Evolutionary conservation across 139 green algal genomes (phyloP), one percentile per base, ranked within the genome.

Genomic region (Spirogloea muscicola): DNA sequence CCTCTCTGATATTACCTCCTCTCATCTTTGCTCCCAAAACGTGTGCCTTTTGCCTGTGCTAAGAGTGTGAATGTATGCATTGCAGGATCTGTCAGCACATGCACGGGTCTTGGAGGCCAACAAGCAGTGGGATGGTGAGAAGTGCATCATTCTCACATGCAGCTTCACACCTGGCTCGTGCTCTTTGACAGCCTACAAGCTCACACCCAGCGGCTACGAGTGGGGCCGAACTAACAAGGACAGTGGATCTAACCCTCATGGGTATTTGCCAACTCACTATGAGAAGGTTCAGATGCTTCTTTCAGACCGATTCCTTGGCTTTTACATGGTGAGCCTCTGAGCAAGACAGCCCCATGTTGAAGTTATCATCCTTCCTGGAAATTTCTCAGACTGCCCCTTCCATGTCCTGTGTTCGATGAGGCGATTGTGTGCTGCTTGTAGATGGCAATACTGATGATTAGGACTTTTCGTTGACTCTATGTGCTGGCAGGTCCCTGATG

Each of bases 221-320:
- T 89, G 85, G 85, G 81, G 85, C 4, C 51, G 81, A n/a, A 29
- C 68, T 16, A 94, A 96, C 86, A 91, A 92, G 80, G 94, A 98
- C 86, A 85, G 68, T 25, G 85, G 86, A 34, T 31, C 34, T n/a
- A 76, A 58, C 25, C 74, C 88, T 55, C 85, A 90, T 42, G 94
- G 92, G 46, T 98, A 96, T 88, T 82, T 86, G 40, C 94, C 94
- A 29, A 87, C 84, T 29, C 91, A 93, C 85, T 98, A 96, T 75
- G 94, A 99, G 88, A 95, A 95, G 85, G 91, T 94, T 57, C 94
- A 98, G 91, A 92, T 98, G 90, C 89, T 99, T 72, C 88, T 99
- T 55, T 90, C 77, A 27, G 94, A 99, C 86, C 89, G 93, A 71
- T 99, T 99, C 87, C 93, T 97, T 86, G 94, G 93, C 80, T 98